Base-by-base conservation (phyloP, 75 land plant genomes). In the Adiantum capillusveneris region DNA sequence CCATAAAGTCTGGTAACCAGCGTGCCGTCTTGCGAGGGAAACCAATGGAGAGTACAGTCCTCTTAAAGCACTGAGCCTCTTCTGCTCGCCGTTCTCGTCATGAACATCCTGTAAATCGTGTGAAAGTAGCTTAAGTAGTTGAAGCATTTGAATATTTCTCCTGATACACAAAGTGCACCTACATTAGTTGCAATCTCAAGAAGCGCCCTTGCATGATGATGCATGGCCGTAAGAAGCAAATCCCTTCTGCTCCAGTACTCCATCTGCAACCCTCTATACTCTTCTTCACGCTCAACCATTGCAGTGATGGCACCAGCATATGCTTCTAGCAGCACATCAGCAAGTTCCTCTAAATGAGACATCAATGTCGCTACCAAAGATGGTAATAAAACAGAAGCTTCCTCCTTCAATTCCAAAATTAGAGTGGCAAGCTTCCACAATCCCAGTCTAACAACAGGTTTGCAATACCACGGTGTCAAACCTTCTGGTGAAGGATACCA, bases 401-500 rank as follows among this genome's bases (percentile, higher is more conserved):
- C 92, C 13, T 73, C 72, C 60, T 75, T 54, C 14, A 95, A 66
- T 62, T 82, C 83, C 57, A 90, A 55, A 62, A 90, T 66, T 41
- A 73, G 61, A 22, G 82, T 77, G 37, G 84, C 85, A 31, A 90
- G 43, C 45, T 67, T 71, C 99, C 99, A 86, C 51, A 87, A 43
- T 29, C 97, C 99, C 71, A 78, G 69, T 7, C 86, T 73, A 19
- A 90, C 92, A 24, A 64, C 66, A 36, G 48, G 71, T 59, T 95
- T 75, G 59, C 83, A 85, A 62, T 78, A 84, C 99, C 99, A 95
- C 17, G 92, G 86, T 53, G 81, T 80, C 50, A 95, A 71, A 41
- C 92, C 92, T 46, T 95, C 99, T 28, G 75, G 77, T 14, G 92
- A 75, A 25, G 99, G 99, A 71, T 95, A 95, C 99, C 99, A 95